These are phyloP conservation scores for Tuber melanosporum DNA, from an alignment of 495 filamentous ascomycete species.

Conservation along the genomic window DNA sequence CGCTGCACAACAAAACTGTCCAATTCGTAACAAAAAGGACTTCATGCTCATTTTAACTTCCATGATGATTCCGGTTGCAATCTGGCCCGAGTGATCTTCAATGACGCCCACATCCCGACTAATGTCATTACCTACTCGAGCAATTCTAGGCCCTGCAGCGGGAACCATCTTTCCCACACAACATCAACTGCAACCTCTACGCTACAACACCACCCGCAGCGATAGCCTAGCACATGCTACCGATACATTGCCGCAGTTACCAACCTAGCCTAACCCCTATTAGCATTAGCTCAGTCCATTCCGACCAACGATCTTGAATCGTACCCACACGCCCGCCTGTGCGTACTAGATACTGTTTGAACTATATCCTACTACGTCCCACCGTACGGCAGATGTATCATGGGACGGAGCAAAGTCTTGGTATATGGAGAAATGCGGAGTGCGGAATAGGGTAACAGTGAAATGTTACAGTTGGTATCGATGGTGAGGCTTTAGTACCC, in stretches of 20 bases:
- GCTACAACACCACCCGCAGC: not conserved
- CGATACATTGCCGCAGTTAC: not conserved
- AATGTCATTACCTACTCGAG: not conserved
- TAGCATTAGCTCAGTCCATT: not conserved
- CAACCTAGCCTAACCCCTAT: not conserved
- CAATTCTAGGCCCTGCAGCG: not conserved
- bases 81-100: not conserved
- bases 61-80: not conserved
- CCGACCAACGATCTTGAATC: not conserved
- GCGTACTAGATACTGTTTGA: not conserved
- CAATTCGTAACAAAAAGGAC: too few relatives aligned
- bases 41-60: not conserved
- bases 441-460: not conserved
- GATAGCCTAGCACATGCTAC: not conserved
- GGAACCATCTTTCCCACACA: not conserved
- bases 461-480: not conserved
- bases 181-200: not conserved
- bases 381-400: not conserved
- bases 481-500: too few relatives aligned
- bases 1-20: too few relatives aligned
- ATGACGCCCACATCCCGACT: not conserved
- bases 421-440: not conserved
- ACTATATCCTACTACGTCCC: not conserved
- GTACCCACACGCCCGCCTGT: not conserved
- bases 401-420: not conserved